Percentiles rank a stretch among this genome's conserved stretches.
Conservation (phyloP, 176 grass and related monocot genomes). For the Musa schizocarpa region DNA sequence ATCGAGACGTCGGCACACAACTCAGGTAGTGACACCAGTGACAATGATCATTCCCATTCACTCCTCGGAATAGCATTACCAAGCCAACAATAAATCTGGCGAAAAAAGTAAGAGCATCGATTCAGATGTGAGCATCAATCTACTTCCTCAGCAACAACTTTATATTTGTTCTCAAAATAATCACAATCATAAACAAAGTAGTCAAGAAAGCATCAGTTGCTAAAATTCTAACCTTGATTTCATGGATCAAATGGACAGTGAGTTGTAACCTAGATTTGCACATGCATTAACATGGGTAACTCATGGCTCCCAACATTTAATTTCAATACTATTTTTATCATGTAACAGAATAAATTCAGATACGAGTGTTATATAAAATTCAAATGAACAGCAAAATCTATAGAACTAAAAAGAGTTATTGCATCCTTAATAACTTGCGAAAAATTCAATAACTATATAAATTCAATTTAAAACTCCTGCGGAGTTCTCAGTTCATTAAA, state of each 20-base stretch:
- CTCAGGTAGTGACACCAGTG: slow-evolving; percentile 88
- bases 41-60: slow-evolving; percentile 76
- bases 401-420: too few relatives aligned
- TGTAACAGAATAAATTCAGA: too few relatives aligned
- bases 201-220: neutral
- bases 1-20: slow-evolving; percentile 76
- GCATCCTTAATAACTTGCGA: too few relatives aligned
- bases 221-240: neutral
- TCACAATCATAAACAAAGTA: neutral
- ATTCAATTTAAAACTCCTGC: too few relatives aligned
- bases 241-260: neutral
- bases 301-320: too few relatives aligned
- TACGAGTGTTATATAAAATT: too few relatives aligned
- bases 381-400: too few relatives aligned
- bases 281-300: too few relatives aligned
- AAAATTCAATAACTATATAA: too few relatives aligned
- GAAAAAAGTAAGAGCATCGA: neutral
- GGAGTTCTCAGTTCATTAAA: too few relatives aligned
- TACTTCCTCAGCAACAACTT: neutral
- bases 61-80: slow-evolving; percentile 69
- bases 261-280: neutral
- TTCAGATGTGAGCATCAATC: neutral
- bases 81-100: slow-evolving; percentile 51
- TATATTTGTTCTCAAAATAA: too few relatives aligned
- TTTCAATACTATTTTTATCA: too few relatives aligned